Percentiles rank a stretch among this genome's conserved stretches.
These are phyloP conservation scores for Funneliformis mosseae DNA, from an alignment of 192 early-diverging fungal species.

Conservation along the genomic window DNA sequence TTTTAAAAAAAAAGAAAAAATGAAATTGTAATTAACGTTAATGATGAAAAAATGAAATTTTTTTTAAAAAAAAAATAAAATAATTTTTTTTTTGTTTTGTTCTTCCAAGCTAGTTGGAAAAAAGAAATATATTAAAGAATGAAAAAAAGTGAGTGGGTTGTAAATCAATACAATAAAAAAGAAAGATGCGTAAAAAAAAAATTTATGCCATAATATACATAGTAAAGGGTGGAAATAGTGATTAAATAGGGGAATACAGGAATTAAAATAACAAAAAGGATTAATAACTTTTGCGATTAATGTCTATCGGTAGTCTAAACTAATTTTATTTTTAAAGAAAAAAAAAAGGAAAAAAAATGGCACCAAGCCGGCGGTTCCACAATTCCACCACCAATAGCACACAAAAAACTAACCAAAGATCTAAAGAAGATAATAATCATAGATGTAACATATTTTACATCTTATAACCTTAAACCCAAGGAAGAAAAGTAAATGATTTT, in stretches of 20 bases:
- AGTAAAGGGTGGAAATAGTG: background rate
- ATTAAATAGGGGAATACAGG: too few species aligned
- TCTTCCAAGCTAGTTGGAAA: background rate
- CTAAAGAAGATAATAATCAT: background rate
- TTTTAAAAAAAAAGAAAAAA: background rate
- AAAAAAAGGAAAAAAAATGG: background rate
- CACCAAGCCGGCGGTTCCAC: background rate
- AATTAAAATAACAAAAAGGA: background rate
- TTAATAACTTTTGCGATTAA: background rate
- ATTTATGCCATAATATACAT: background rate
- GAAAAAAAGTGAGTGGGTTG: background rate
- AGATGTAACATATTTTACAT: background rate
- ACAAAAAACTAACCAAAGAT: slow-evolving; percentile 4
- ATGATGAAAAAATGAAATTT: background rate
- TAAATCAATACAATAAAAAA: background rate
- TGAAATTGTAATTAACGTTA: background rate
- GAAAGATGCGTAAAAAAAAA: background rate
- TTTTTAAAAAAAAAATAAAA: background rate
- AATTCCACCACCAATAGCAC: slow-evolving; percentile 14
- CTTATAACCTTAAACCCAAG: background rate
- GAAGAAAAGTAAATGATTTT: background rate
- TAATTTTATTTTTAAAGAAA: background rate
- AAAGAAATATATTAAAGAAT: background rate
- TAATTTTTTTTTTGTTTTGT: background rate
- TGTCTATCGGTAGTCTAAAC: background rate